These are phyloP conservation scores for Cubamyces lactineus DNA, from an alignment of 768 basidiomycete species.

Conservation along the genomic window DNA sequence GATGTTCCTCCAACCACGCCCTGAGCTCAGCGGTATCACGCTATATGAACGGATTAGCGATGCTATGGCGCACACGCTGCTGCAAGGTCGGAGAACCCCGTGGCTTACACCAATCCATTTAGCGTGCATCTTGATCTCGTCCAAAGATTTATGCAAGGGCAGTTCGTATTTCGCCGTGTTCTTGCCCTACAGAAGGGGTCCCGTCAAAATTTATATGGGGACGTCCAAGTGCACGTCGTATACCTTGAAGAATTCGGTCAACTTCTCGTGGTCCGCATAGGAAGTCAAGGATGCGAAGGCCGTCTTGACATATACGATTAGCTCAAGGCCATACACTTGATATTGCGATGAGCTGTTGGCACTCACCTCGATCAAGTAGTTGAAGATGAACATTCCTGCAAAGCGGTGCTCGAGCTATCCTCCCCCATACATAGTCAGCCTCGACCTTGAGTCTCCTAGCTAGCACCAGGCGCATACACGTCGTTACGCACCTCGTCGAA, in stretches of 20 bases:
- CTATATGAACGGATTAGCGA: slow-evolving; percentile 34
- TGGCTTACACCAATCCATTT: slow-evolving; percentile 61
- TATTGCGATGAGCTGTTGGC: neutral
- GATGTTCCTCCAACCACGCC: slow-evolving; percentile 48
- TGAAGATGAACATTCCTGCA: slow-evolving; percentile 67
- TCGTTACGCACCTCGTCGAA: slow-evolving; percentile 39
- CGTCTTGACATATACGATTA: neutral
- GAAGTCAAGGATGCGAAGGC: slow-evolving; percentile 48
- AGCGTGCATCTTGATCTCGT: slow-evolving; percentile 60
- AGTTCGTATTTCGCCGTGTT: slow-evolving; percentile 70
- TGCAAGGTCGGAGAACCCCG: too few species aligned
- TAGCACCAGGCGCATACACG: too few species aligned
- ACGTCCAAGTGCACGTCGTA: slow-evolving; percentile 17
- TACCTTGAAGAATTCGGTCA: slow-evolving; percentile 78
- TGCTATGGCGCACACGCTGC: neutral
- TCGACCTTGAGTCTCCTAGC: too few species aligned
- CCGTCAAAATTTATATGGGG: slow-evolving; percentile 19
- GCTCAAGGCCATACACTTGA: neutral
- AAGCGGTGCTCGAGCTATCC: slow-evolving; percentile 67
- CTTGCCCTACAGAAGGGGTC: slow-evolving; percentile 48
- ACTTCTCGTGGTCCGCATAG: slow-evolving; percentile 61
- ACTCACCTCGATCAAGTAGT: slow-evolving; percentile 59
- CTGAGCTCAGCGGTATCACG: slow-evolving; percentile 60
- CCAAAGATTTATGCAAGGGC: slow-evolving; percentile 66
- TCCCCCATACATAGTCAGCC: too few species aligned